A percentile compares a stretch with the other conserved stretches of the same genome.
Evolutionary conservation across 768 basidiomycete species (phyloP).

Genomic region (Boletus fagicola): DNA sequence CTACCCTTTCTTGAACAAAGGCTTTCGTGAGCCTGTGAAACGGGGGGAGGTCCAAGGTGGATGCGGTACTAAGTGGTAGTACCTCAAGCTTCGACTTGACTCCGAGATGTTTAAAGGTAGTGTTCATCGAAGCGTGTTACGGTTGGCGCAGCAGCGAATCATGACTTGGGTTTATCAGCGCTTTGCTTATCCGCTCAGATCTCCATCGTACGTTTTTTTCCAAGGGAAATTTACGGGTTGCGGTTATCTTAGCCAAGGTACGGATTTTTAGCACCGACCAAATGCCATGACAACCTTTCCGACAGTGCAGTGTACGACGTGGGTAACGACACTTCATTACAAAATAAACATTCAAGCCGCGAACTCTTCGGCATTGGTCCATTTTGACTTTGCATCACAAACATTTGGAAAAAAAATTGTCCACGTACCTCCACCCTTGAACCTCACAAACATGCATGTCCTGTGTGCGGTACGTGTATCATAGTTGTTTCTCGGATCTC

Average conservation of each 20-base stretch:
- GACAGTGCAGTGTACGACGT: neutral
- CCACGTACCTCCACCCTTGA: neutral
- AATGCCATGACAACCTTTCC: neutral
- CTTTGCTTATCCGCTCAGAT: neutral
- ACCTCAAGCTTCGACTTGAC: neutral
- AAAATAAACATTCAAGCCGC: neutral
- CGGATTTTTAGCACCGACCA: no score
- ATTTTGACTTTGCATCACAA: neutral
- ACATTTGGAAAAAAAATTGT: neutral
- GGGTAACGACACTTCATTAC: neutral
- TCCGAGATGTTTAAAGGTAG: neutral
- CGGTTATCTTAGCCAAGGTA: neutral
- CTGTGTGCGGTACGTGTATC: neutral
- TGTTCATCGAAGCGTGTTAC: neutral
- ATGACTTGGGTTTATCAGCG: no score
- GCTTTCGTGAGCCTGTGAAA: neutral
- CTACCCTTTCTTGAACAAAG: neutral
- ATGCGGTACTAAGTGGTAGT: no score
- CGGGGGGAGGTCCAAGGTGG: neutral
- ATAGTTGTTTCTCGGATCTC: neutral
- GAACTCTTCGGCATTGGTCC: neutral
- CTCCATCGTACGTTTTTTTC: neutral
- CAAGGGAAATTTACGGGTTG: no score
- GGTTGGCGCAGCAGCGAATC: neutral
- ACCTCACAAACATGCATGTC: neutral